Conservation (phyloP, 108 stramenopile genomes). For the Pelagomonas calceolata region DNA sequence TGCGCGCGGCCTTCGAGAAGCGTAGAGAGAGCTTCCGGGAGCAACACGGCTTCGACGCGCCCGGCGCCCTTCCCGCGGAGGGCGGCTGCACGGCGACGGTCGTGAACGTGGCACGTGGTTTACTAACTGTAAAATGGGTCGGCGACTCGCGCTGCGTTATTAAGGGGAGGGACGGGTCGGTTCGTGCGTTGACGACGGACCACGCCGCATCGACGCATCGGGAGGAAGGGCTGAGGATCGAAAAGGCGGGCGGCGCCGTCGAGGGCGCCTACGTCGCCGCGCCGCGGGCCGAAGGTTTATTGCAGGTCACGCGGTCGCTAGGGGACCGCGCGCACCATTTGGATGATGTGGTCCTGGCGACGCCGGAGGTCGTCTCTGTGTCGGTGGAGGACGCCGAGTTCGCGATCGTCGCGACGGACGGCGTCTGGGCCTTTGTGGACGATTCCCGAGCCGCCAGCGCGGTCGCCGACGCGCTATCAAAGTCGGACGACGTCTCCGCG, state of each 20-base stretch:
- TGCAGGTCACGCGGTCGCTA: not conserved
- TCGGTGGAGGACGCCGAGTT: not conserved
- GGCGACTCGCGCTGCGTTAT: slow-evolving; percentile 11
- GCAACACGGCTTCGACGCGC: not conserved
- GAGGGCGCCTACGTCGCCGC: not conserved
- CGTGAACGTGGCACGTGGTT: not conserved
- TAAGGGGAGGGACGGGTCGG: not conserved
- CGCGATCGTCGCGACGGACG: slow-evolving; percentile 7
- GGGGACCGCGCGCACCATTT: slow-evolving; percentile 1
- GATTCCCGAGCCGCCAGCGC: not conserved
- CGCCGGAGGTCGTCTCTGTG: not conserved
- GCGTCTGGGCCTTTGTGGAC: not conserved
- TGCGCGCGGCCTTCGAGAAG: not conserved
- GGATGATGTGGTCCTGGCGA: not conserved
- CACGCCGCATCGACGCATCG: not conserved
- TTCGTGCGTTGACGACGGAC: not conserved
- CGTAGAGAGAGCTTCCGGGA: too few relatives aligned
- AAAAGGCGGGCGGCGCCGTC: not conserved
- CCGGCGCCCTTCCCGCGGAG: not conserved
- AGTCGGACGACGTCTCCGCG: too few relatives aligned
- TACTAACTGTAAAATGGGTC: slow-evolving; percentile 4
- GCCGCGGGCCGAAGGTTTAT: not conserved
- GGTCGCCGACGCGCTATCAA: not conserved
- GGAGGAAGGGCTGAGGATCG: not conserved
- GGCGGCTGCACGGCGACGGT: slow-evolving; percentile 3